These are phyloP conservation scores for Earliella scabrosa DNA, from an alignment of 1,284 basidiomycete genomes.

Conservation along the genomic window DNA sequence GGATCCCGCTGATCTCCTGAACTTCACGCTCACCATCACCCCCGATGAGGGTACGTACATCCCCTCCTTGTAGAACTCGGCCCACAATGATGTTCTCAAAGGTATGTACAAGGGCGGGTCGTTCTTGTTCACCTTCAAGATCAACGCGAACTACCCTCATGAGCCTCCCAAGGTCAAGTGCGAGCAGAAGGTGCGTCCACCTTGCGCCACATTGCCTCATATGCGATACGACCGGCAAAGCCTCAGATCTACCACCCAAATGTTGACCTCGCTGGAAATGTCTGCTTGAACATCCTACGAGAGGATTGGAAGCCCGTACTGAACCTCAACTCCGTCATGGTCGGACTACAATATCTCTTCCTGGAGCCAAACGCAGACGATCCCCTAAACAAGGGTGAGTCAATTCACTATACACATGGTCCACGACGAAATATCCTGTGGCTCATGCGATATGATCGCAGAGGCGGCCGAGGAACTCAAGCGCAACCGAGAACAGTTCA, in stretches of 20 bases:
- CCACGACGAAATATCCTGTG: not conserved
- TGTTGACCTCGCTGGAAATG: conserved; percentile 96
- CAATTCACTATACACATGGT: not conserved
- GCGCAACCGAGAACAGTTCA: conserved; percentile 81
- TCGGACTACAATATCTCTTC: conserved; percentile 97
- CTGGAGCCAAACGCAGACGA: conserved; percentile 99
- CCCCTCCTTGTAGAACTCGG: not conserved
- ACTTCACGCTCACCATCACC: conserved; percentile 93
- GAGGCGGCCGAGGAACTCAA: conserved; percentile 95
- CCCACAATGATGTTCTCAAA: conserved; percentile 37
- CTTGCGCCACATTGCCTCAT: not conserved
- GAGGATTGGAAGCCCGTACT: conserved; percentile 99
- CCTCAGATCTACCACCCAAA: conserved; percentile 99
- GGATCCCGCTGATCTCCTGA: conserved; percentile 91
- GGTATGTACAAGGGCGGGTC: conserved; percentile 98
- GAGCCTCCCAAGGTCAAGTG: conserved; percentile 99
- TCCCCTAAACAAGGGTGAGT: conserved; percentile 95
- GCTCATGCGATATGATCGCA: conserved; percentile 39
- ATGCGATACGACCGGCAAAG: not conserved
- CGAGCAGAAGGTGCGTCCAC: conserved; percentile 86
- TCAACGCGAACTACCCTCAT: conserved; percentile 98
- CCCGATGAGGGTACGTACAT: conserved; percentile 88
- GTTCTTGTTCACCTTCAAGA: conserved; percentile 93
- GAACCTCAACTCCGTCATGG: conserved; percentile 96
- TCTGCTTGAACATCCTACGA: conserved; percentile 95